A percentile compares a stretch with the other conserved stretches of the same genome.
These are phyloP conservation scores for Aureobasidium vineae DNA, from an alignment of 2,329 filamentous ascomycete species.

Conservation along the genomic window DNA sequence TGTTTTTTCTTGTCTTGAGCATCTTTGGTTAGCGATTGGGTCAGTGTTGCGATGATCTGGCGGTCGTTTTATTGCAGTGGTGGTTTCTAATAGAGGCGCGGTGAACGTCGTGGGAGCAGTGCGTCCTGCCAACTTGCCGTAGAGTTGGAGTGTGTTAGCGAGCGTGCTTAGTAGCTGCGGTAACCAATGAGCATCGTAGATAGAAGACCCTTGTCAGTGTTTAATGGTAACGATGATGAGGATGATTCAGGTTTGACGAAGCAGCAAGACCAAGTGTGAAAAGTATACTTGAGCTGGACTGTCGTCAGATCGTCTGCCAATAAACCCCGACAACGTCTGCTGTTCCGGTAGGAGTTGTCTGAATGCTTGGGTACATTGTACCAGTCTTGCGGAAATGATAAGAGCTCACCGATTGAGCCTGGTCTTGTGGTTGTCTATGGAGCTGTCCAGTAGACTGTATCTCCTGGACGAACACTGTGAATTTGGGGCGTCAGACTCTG, in stretches of 20 bases:
- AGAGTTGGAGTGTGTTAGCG: neutral
- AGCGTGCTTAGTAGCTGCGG: neutral
- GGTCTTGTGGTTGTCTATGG: neutral
- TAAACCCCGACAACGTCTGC: neutral
- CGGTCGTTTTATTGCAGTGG: neutral
- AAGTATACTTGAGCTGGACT: neutral
- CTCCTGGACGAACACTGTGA: neutral
- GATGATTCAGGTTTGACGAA: neutral
- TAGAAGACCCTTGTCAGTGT: neutral
- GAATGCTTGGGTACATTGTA: neutral
- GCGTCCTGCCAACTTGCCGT: neutral
- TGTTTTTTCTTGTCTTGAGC: neutral
- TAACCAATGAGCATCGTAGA: neutral
- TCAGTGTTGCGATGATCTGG: neutral
- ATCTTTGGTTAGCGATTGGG: neutral
- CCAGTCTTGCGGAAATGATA: neutral
- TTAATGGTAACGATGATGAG: neutral
- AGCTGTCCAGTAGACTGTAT: neutral
- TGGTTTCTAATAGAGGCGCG: neutral
- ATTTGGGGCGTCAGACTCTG: neutral
- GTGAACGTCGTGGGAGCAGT: neutral
- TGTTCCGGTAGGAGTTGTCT: neutral
- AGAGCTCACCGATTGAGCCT: neutral
- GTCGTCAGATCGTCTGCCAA: neutral
- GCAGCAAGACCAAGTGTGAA: neutral